Conservation (phyloP, 2,329 filamentous ascomycete genomes). For the Waltergamsia citrina region DNA sequence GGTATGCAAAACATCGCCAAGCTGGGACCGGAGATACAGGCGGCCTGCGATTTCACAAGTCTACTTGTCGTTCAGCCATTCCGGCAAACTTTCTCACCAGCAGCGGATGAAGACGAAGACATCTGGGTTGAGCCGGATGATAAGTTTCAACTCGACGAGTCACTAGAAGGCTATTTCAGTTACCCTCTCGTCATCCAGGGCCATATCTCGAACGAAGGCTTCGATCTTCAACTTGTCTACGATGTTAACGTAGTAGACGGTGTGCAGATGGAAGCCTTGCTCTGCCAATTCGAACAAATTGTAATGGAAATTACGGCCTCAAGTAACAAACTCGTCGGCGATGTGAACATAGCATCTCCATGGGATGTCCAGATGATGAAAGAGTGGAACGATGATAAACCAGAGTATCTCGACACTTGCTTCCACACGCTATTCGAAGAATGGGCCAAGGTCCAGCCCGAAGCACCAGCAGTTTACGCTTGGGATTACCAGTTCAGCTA, state of each 20-base stretch:
- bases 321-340: not conserved
- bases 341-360: not conserved
- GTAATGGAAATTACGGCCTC: not conserved
- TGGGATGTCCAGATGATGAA: not conserved
- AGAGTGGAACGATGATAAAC: too few relatives aligned
- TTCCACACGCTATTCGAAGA: not conserved
- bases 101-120: too few relatives aligned
- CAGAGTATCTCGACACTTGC: too few relatives aligned
- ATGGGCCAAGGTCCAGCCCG: not conserved
- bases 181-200: conserved; percentile 11
- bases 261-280: not conserved
- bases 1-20: conserved; percentile 9
- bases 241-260: not conserved
- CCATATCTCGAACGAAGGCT: conserved; percentile 12
- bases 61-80: too few relatives aligned
- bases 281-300: not conserved
- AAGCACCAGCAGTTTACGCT: conserved; percentile 22
- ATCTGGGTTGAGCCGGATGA: too few relatives aligned
- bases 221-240: conserved; percentile 1
- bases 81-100: too few relatives aligned
- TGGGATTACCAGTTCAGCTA: conserved; percentile 34
- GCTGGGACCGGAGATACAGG: conserved; percentile 5
- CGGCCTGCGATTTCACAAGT: conserved; percentile 3
- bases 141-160: too few relatives aligned
- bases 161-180: conserved; percentile 6